These are phyloP conservation scores for Mucor velutinosus DNA, from an alignment of 371 early-diverging fungal species.

Conservation along the genomic window DNA sequence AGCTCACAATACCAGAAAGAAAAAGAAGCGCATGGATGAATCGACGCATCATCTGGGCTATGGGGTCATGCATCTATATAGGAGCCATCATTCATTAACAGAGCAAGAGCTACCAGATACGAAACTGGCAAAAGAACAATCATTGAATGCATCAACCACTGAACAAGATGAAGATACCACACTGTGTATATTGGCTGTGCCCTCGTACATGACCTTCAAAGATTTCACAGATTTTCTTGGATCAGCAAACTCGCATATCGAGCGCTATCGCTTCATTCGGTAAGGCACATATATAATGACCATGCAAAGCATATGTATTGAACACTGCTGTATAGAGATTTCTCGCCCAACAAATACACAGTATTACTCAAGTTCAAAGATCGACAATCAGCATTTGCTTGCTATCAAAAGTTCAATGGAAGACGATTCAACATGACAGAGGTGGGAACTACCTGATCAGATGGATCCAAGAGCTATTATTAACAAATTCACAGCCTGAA, in stretches of 20 bases:
- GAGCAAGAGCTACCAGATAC: constrained; percentile 28
- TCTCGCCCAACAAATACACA: constrained; percentile 81
- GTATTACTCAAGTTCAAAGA: constrained; percentile 78
- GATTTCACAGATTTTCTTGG: constrained; percentile 87
- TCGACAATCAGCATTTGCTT: constrained; percentile 59
- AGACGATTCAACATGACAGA: constrained; percentile 82
- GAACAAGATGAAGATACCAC: constrained; percentile 44
- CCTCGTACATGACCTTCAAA: constrained; percentile 81
- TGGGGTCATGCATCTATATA: constrained; percentile 79
- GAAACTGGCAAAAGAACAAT: constrained; percentile 23
- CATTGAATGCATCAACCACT: not conserved
- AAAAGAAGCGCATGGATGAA: constrained; percentile 7
- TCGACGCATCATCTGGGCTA: constrained; percentile 29
- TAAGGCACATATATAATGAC: constrained; percentile 10
- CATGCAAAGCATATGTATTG: not conserved
- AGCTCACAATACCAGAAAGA: constrained; percentile 10
- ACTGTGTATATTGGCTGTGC: constrained; percentile 83
- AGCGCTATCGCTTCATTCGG: constrained; percentile 74
- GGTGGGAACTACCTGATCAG: constrained; percentile 25
- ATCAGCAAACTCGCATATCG: constrained; percentile 52
- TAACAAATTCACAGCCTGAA: constrained; percentile 53
- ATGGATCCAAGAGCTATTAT: not conserved
- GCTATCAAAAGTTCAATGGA: constrained; percentile 78
- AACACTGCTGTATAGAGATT: constrained; percentile 54
- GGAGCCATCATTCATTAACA: constrained; percentile 47